These are phyloP conservation scores for Juglanconis oblonga DNA, from an alignment of 2,329 filamentous ascomycete species.

Conservation along the genomic window DNA sequence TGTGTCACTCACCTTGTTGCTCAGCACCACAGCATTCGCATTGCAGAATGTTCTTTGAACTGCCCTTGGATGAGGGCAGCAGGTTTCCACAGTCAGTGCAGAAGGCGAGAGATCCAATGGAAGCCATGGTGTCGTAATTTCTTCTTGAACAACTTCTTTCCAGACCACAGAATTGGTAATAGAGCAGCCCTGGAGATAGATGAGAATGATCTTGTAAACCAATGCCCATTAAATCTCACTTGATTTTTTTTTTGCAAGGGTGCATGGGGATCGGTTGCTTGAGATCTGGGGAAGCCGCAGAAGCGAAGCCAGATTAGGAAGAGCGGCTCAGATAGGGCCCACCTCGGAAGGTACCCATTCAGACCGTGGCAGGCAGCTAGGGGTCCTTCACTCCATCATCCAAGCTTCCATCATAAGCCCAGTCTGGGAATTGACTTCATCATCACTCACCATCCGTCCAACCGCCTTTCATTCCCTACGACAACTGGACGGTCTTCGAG, in stretches of 20 bases:
- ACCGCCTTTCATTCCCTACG: not conserved
- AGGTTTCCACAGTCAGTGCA: constrained; percentile 92
- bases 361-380: constrained; percentile 9
- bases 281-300: constrained; percentile 10
- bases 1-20: constrained; percentile 67
- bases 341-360: not conserved
- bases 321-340: not conserved
- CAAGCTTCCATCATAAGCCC: constrained; percentile 2
- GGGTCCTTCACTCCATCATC: constrained; percentile 7
- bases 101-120: constrained; percentile 88
- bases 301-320: constrained; percentile 4
- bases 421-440: not conserved
- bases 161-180: not conserved
- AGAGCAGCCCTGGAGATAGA: not conserved
- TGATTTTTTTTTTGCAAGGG: constrained; percentile 11
- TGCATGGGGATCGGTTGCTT: not conserved
- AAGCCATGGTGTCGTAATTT: constrained; percentile 60
- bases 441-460: not conserved
- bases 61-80: constrained; percentile 75
- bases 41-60: constrained; percentile 68
- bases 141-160: not conserved
- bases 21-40: constrained; percentile 85
- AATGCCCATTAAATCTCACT: not conserved
- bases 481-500: not conserved
- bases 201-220: not conserved